Base-by-base conservation (phyloP, 352 stramenopile genomes). In the Phytopythium kandeliae region DNA sequence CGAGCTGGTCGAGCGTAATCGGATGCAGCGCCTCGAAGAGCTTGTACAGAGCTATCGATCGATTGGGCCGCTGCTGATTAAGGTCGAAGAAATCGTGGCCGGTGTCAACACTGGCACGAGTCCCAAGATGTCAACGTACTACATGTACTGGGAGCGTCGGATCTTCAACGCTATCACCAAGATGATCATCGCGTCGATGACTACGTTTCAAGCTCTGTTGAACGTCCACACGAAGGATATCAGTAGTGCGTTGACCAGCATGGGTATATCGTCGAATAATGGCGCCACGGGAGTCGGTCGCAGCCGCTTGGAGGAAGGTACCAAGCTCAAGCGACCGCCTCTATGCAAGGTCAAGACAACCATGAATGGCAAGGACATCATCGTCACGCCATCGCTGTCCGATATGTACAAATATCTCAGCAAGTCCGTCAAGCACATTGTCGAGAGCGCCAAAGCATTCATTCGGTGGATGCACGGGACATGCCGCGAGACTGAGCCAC, bases 91-190 rank as follows among this genome's bases (percentile, higher is more conserved):
- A 56, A 90, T 97, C 24, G 92, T 98, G 3, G 92, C 89, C 0
- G 87, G 89, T 7, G 95, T 96, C 7, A 97, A 97, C 68, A 97
- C 86, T 0, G 90, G 95, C 9, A 85, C 73, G 8, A 96, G 85
- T 51, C 71, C 86, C 0, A 89, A 92, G 47, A 88, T 98, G 68
- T 78, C 83, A 4, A 95, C 86, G 12, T 98, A 98, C 59, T 98
- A 98, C 66, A 92, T 96, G 75, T 98, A 97, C 67, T 98, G 95
- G 95, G 95, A 98, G 55, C 89, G 95, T 21, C 83, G 91, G 7
- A 89, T 98, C 36, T 98, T 97, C 67, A 98, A 98, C 50, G 92
- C 93, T 1, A 97, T 98, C 57, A 97, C 88, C 4, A 96, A 96
- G 56, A 98, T 98, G 89, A 97, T 98, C 41, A 92, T 98, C 44